Evolutionary conservation across 768 basidiomycete species (phyloP), one percentile per base, ranked within the genome.

Genomic region (Termitomyces eurrhizus): DNA sequence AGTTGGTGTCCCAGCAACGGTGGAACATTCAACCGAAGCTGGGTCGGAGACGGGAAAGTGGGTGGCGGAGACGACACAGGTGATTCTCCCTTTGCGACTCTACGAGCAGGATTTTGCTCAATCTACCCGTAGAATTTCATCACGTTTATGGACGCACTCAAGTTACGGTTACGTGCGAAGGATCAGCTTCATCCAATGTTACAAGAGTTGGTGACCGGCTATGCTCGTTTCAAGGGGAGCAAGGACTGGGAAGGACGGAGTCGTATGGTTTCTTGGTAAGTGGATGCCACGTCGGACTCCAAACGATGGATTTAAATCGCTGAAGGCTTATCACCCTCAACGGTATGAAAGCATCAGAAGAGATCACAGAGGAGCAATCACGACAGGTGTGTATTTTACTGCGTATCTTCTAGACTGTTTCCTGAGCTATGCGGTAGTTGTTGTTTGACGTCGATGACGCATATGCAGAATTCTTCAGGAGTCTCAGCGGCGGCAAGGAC

Each of bases 31-130:
- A 13, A 90, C 90, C 49, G 94, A 95, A 72, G 90, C 90, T 8
- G 93, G 92, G 0, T 90, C 90, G 12, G 95, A 98, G 74, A 93
- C 92, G 0, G 91, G 92, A 39, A 97, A 98, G 73, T 95, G 92
- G 91, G 93, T 99, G 29, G 96, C 96, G 9, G 93, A 98, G 73
- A 98, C 96, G 6, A 98, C 96, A 0, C 93, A 96, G 83, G 95
- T 92, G 39, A 50, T 73, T 67, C 14, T 24, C 16, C 32, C n/a
- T 24, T 14, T 49, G n/a, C 21, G 46, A 33, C 52, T 6, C 29
- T 12, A 21, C 14, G 18, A 49, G 11, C 3, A 42, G 1, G 32
- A 49, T 36, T n/a, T 29, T 11, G 1, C 53, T 66, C 2, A 59
- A 37, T 4, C 49, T 52, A 44, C 21, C 49, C n/a, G 1, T 67